Evolutionary conservation across 2,329 filamentous ascomycete species (phyloP), one percentile per base, ranked within the genome.

Genomic region (Ceratocystis cubensis): DNA sequence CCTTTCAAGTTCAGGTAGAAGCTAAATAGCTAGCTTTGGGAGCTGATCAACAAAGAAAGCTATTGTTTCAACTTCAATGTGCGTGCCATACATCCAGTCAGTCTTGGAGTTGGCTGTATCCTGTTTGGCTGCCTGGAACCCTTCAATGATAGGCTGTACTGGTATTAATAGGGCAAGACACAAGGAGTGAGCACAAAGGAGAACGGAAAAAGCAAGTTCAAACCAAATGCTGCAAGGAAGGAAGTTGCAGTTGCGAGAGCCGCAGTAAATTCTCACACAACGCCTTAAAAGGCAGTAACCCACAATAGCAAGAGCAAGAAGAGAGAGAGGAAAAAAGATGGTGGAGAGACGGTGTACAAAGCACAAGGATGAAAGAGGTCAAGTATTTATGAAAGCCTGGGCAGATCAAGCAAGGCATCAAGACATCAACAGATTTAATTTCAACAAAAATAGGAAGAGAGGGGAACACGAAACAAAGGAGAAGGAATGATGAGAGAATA

Each of bases 401-500:
- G 25, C 28, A 59, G 56, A n/a, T 20, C 30, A 59, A 25, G 56
- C 56, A 37, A 59, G 56, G 48, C 48, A 53, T n/a, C 28, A 59
- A 59, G 56, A 59, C 22, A 59, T 53, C 48, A 53, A 53, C 10
- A 37, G 56, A 59, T 59, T 59, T 59, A 13, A 59, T 59, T n/a
- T 59, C 56, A 59, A 20, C 28, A 59, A 59, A 59, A 59, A 59
- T 33, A 59, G 30, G 33, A 59, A n/a, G 17, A 17, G 28, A 37
- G 56, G 30, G 56, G 56, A 59, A 59, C 56, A 53, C 10, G 10
- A 28, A 37, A 53, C 25, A 22, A 53, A 20, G 3, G 56, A n/a
- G 56, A 59, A 59, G 56, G 56, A 65, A 65, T n/a, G 37, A 57
- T 57, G 46, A 25, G 28, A n/a, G 30, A 57, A 65, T 17, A 65